Evolutionary conservation across 768 basidiomycete species (phyloP).

Genomic region (Boletus huronensis): DNA sequence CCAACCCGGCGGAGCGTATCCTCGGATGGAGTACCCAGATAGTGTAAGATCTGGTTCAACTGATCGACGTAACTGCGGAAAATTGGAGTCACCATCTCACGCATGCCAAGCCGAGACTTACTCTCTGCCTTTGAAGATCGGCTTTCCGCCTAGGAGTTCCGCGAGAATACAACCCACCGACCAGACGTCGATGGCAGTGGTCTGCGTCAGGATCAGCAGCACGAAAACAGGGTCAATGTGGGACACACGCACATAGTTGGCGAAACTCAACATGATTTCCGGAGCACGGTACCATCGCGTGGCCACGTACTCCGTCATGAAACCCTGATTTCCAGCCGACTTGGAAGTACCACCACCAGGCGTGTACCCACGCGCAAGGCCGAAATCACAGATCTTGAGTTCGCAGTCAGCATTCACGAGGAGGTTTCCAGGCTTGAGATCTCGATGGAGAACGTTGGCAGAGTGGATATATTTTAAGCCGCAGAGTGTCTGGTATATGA

Average conservation of each 20-base stretch:
- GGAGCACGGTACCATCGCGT: slow-evolving; percentile 98
- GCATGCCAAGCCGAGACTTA: slow-evolving; percentile 37
- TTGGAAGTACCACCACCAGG: slow-evolving; percentile 74
- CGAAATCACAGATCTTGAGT: slow-evolving; percentile 98
- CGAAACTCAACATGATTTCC: slow-evolving; percentile 98
- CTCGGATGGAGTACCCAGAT: slow-evolving; percentile 96
- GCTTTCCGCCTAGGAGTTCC: slow-evolving; percentile 89
- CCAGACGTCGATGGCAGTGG: slow-evolving; percentile 93
- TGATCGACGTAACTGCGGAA: slow-evolving; percentile 88
- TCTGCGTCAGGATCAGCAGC: slow-evolving; percentile 41
- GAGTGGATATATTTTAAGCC: slow-evolving; percentile 98
- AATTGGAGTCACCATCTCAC: neutral
- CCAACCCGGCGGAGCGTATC: slow-evolving; percentile 95
- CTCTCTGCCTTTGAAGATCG: slow-evolving; percentile 97
- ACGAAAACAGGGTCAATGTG: neutral
- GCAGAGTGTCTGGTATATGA: slow-evolving; percentile 97
- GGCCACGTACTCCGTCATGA: slow-evolving; percentile 99
- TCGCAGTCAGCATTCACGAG: slow-evolving; percentile 98
- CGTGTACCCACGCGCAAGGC: slow-evolving; percentile 90
- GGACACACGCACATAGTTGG: slow-evolving; percentile 71
- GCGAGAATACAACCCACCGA: slow-evolving; percentile 94
- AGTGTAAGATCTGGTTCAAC: slow-evolving; percentile 95
- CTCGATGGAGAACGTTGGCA: slow-evolving; percentile 94
- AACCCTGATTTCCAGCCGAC: slow-evolving; percentile 80
- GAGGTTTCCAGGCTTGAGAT: slow-evolving; percentile 92